Percentiles rank a stretch among this genome's conserved stretches.
Evolutionary conservation across 2,329 filamentous ascomycete species (phyloP).

Genomic region (Aureobasidium mangrovei): DNA sequence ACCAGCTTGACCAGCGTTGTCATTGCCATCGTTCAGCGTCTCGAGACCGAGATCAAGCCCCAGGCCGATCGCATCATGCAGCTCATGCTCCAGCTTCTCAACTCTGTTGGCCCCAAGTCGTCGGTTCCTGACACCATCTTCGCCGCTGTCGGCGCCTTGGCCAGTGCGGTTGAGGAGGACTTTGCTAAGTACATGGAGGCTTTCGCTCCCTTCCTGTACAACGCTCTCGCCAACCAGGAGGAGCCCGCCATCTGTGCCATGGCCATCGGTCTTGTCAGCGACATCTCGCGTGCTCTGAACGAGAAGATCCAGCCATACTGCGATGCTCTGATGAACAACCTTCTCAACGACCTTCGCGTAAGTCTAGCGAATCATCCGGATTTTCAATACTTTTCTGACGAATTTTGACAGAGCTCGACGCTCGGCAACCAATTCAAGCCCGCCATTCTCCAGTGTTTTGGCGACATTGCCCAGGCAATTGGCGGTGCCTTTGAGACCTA

Average conservation of each 20-base stretch:
- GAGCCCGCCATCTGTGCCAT: conserved; percentile 90
- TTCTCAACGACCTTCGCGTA: conserved; percentile 75
- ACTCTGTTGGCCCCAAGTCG: conserved; percentile 71
- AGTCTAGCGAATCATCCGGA: conserved; percentile 39
- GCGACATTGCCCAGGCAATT: conserved; percentile 93
- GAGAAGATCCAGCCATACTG: conserved; percentile 90
- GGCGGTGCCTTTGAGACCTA: conserved; percentile 88
- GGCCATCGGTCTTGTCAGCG: conserved; percentile 94
- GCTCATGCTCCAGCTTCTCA: conserved; percentile 70
- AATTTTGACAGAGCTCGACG: conserved; percentile 50
- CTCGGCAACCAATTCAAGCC: conserved; percentile 96
- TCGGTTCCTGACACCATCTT: conserved; percentile 93
- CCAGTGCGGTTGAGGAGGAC: conserved; percentile 82
- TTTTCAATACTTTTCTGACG: conserved; percentile 32
- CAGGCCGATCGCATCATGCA: conserved; percentile 94
- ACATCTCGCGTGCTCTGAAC: conserved; percentile 86
- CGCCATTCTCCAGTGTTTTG: conserved; percentile 94
- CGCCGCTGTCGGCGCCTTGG: conserved; percentile 81
- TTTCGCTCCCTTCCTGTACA: conserved; percentile 87
- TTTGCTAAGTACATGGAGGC: conserved; percentile 97
- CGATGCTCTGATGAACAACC: conserved; percentile 95
- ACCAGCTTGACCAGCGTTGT: conserved; percentile 88
- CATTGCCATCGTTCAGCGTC: conserved; percentile 79
- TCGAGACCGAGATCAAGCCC: conserved; percentile 84
- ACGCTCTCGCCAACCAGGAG: conserved; percentile 89